Base-by-base conservation (phyloP, 305 asterid genomes). In the Fraxinus velutina region DNA sequence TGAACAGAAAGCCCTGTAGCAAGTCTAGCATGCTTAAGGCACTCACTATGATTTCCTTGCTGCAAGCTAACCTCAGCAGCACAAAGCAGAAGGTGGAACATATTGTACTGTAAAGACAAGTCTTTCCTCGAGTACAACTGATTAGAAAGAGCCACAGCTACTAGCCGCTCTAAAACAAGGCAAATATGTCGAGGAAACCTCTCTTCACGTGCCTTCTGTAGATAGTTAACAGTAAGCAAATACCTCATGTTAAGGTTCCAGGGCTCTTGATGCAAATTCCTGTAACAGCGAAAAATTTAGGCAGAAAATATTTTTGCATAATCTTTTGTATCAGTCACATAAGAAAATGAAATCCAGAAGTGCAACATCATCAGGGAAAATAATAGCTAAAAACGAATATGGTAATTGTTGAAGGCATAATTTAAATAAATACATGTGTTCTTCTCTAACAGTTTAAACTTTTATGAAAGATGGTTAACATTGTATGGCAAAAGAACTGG, bases 231-330 rank as follows among this genome's bases (percentile, higher is more conserved):
- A 5, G 94, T 86, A 74, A 96, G 97, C 87, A 94, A 86, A 86
- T 93, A 94, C 88, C 95, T 88, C 5, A 91, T 91, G 81, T 83
- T 90, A 79, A 86, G 85, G 84, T 93, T 93, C 99, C 99, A 94
- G 10, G 98, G 99, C 84, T 96, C 96, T 85, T 89, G 97, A 89
- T 91, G 99, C 89, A 93, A 86, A 85, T 79, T 81, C 90, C 99
- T 95, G 92, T 83, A 78, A 82, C 77, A 39, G 19, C 24, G 55
- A 42, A 39, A 33, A 34, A 27, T 12, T 68, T 68, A 29, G 37
- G 74, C 3, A 1, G 37, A 29, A 68, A 29, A 27, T 24, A 66
- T 57, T 57, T 57, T 57, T 57, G 21, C 68, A 57, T 17, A 17
- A 55, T 17, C 66, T 55, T 55, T 55, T 60, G 27, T 21, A 1